Percentiles rank a stretch among this genome's conserved stretches.
phyloP scores from a whole-genome alignment of 371 early-diverging fungal species.

The Mucor sp. region DNA sequence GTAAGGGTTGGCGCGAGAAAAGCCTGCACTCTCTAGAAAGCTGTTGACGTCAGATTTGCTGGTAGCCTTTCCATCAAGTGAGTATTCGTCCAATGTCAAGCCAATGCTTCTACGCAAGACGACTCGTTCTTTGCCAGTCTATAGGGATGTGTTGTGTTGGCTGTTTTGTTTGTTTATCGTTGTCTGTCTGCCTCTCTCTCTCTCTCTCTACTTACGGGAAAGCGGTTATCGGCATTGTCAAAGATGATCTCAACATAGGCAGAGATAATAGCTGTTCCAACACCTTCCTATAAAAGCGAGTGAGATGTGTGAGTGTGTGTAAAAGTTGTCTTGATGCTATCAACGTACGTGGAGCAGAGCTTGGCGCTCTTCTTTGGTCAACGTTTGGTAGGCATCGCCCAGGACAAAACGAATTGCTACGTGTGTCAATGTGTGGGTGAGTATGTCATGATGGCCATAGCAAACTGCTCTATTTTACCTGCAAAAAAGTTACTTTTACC shows the following conservation, averaged over 20 bases:
- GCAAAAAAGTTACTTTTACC: slow-evolving; percentile 99
- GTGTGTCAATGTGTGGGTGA: neutral
- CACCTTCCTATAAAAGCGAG: slow-evolving; percentile 76
- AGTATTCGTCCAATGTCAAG: slow-evolving; percentile 97
- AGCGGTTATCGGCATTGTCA: slow-evolving; percentile 94
- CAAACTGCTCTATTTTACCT: slow-evolving; percentile 38
- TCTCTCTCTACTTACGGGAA: slow-evolving; percentile 79
- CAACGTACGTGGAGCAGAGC: slow-evolving; percentile 84
- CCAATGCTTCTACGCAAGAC: slow-evolving; percentile 94
- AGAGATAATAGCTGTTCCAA: slow-evolving; percentile 91
- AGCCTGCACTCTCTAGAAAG: slow-evolving; percentile 96
- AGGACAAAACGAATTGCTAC: slow-evolving; percentile 96
- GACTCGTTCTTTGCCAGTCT: slow-evolving; percentile 90
- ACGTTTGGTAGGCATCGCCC: slow-evolving; percentile 91
- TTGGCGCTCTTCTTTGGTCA: slow-evolving; percentile 94
- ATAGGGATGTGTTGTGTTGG: neutral
- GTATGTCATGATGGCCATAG: neutral
- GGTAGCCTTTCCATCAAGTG: slow-evolving; percentile 89
- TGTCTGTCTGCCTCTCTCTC: too few species aligned
- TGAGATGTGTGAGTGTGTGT: neutral
- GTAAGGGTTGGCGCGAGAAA: slow-evolving; percentile 98
- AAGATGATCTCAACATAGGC: slow-evolving; percentile 98
- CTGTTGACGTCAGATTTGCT: slow-evolving; percentile 93
- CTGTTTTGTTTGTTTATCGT: neutral
- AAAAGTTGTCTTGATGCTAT: neutral